phyloP scores from a whole-genome alignment of 228 moss, liverwort and hornwort genomes.

The Sphagnum magellanicum region DNA sequence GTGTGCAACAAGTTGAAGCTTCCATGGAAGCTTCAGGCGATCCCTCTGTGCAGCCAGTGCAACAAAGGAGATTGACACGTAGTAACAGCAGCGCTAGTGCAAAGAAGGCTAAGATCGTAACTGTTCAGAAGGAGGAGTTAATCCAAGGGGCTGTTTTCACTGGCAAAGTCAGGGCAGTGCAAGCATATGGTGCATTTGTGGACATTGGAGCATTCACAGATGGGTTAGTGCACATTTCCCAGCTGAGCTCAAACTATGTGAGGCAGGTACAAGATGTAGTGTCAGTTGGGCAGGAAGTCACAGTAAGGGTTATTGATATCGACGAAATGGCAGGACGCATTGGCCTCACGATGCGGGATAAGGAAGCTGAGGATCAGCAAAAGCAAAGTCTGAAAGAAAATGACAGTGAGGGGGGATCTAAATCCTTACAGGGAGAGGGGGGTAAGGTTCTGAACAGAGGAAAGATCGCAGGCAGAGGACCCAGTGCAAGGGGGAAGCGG shows the following conservation, averaged over 20 bases:
- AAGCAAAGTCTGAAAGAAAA: conserved; percentile 12
- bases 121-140: conserved; percentile 53
- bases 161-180: conserved; percentile 62
- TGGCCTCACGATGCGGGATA: conserved; percentile 63
- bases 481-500: conserved; percentile 19
- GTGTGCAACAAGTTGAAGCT: conserved; percentile 2
- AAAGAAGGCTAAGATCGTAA: conserved; percentile 24
- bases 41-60: neutral
- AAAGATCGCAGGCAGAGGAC: conserved; percentile 71
- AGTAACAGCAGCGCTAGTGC: neutral
- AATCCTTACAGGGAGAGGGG: conserved; percentile 27
- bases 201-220: conserved; percentile 89
- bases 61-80: neutral
- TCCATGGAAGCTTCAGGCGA: neutral
- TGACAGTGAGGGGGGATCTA: conserved; percentile 20
- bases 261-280: conserved; percentile 61
- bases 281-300: conserved; percentile 62
- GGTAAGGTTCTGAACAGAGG: conserved; percentile 62
- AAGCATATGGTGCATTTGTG: conserved; percentile 77
- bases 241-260: conserved; percentile 48
- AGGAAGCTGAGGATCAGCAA: conserved; percentile 27
- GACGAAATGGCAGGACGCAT: conserved; percentile 64
- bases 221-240: conserved; percentile 89
- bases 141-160: conserved; percentile 61
- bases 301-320: conserved; percentile 58